phyloP scores from a whole-genome alignment of 2,329 filamentous ascomycete genomes.

The Endothia cerciana region DNA sequence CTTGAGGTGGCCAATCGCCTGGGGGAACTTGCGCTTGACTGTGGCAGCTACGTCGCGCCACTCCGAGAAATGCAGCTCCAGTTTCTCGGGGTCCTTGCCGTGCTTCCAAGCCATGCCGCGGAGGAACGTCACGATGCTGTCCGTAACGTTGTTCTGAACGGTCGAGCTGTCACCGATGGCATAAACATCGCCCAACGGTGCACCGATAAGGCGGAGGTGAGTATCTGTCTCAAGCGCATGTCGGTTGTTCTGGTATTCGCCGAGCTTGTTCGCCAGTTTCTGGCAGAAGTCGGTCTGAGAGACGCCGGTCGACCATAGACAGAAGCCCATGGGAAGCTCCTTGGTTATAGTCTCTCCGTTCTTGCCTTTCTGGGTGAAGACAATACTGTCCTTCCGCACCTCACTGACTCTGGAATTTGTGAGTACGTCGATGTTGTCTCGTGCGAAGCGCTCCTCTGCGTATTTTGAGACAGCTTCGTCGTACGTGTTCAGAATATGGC shows the following conservation, averaged over 20 bases:
- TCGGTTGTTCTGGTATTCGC: constrained; percentile 77
- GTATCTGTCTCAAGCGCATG: constrained; percentile 94
- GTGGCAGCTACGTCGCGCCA: constrained; percentile 85
- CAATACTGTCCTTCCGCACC: constrained; percentile 78
- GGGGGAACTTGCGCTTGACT: constrained; percentile 88
- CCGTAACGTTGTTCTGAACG: constrained; percentile 94
- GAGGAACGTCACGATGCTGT: constrained; percentile 88
- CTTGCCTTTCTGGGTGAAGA: constrained; percentile 82
- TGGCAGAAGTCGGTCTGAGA: constrained; percentile 81
- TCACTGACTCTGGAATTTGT: constrained; percentile 94
- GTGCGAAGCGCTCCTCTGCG: constrained; percentile 86
- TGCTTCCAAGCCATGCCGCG: constrained; percentile 89
- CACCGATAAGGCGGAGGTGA: constrained; percentile 85
- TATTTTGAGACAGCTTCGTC: constrained; percentile 93
- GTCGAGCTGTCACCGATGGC: constrained; percentile 95
- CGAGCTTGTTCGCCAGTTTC: constrained; percentile 76
- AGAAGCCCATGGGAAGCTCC: constrained; percentile 94
- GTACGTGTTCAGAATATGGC: constrained; percentile 97
- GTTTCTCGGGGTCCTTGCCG: constrained; percentile 84
- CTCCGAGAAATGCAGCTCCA: constrained; percentile 83
- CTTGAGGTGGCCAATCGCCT: constrained; percentile 83
- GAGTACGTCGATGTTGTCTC: constrained; percentile 88
- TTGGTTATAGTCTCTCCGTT: constrained; percentile 80
- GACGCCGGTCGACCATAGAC: constrained; percentile 96
- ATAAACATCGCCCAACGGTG: constrained; percentile 92